Base-by-base conservation (phyloP, 805 yeast genomes). In the Cyberlindnera euphorbiiphila region DNA sequence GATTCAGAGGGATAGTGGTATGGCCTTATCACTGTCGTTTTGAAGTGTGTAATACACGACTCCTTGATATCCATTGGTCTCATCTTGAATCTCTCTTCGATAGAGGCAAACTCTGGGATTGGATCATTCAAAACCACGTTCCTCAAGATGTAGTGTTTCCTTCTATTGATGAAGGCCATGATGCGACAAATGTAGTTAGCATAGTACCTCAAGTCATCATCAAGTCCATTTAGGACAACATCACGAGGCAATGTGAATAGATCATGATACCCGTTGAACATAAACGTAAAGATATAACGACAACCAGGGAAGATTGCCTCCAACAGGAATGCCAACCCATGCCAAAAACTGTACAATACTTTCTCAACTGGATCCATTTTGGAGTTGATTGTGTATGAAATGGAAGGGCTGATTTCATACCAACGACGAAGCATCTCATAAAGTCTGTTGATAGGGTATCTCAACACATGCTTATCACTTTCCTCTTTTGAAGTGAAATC, bases 41-140 rank as follows among this genome's bases (percentile, higher is more conserved):
- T 45, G 25, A 54, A 53, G 5, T 26, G 31, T 1, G 37, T 41
- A 21, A 54, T 42, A 12, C 43, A 46, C 6, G 20, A 26, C 25
- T 54, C 59, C n/a, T 52, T 45, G 13, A 51, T 45, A 17, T 43
- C 44, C 21, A 51, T 16, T 4, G 41, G 23, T 42, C 52, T 50
- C 15, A 46, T 28, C 23, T 42, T 51, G 20, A 48, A 41, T 6
- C 56, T 20, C 31, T 46, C 48, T 9, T 39, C 42, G 6, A 19
- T 7, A 13, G 36, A 29, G n/a, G 34, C 26, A 23, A 33, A 48
- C 0, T 20, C 21, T 9, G 59, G 51, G 4, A 53, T 31, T 10
- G 54, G 51, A 21, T 52, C 51, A 26, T 45, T 48, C 18, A 51
- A 22, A 0, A 50, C 36, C 0, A 49, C 37, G 17, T 46, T 47